Base-by-base conservation (phyloP, 345 rosid species). In the Noccaea bulbosa region DNA sequence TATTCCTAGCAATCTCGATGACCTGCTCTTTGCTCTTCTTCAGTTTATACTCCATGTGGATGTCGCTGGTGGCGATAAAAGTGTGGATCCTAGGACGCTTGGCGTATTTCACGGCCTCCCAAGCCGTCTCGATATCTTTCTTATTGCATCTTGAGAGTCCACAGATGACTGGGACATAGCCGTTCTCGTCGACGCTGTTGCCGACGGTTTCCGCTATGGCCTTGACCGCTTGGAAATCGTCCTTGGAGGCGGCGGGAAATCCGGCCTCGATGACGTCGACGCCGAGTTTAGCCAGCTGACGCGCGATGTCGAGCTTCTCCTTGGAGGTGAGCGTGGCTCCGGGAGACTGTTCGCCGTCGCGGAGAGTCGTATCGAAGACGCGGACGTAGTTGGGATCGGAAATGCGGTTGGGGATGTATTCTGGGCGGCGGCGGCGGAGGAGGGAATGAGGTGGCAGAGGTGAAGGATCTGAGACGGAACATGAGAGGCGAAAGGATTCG, bases 311-410 rank as follows among this genome's bases (percentile, higher is more conserved):
- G 0, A 92, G 84, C 60, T 92, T 92, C 70, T 92, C 93, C 73
- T 92, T 91, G 65, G 99, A 84, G 8, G 98, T 92, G 14, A 94
- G 77, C 2, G 97, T 82, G 74, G 99, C 99, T 67, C 99, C 99
- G 0, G 97, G 99, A 68, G 99, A 92, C 72, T 92, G 99, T 67
- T 94, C 99, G 50, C 99, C 99, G 71, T 94, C 98, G 2, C 98
- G 96, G 78, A 91, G 99, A 54, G 99, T 94, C 16, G 99, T 94
- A 71, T 94, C 99, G 70, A 94, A 89, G 71, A 92, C 50, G 37
- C 98, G 88, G 65, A 94, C 91, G 62, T 94, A 92, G 52, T 72
- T 75, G 22, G 97, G 92, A 71, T 88, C 87, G 2, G 87, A 62
- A 50, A 94, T 92, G 46, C 70, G 88, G 81, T 78, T 79, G 37